A percentile compares a stretch with the other conserved stretches of the same genome.
These are phyloP conservation scores for Suhomyces taliae DNA, from an alignment of 1,139 yeast species.

Conservation along the genomic window DNA sequence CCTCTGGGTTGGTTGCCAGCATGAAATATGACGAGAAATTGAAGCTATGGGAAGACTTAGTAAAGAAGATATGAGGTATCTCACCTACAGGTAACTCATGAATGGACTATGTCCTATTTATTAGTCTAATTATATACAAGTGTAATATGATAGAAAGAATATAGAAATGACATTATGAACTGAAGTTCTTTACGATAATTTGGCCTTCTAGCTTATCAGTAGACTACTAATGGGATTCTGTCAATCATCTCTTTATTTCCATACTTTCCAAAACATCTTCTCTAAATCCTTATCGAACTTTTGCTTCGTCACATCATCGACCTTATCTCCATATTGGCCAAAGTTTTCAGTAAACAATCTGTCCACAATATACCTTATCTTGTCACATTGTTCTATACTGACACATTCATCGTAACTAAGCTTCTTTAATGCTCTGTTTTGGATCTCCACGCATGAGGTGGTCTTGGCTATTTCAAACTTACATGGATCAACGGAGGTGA, in stretches of 20 bases:
- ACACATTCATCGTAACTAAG: slow-evolving; percentile 44
- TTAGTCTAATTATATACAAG: no score
- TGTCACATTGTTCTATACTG: slow-evolving; percentile 38
- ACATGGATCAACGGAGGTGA: slow-evolving; percentile 30
- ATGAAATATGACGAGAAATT: slow-evolving; percentile 48
- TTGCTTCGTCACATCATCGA: slow-evolving; percentile 26
- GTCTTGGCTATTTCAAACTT: slow-evolving; percentile 28
- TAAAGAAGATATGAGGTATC: slow-evolving; percentile 11
- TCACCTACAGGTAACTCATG: no score
- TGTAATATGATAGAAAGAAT: no score
- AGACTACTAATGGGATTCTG: no score
- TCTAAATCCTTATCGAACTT: slow-evolving; percentile 36
- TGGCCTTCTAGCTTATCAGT: no score
- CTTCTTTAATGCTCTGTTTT: slow-evolving; percentile 35
- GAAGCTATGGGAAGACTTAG: slow-evolving; percentile 47
- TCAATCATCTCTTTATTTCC: slow-evolving; percentile 25
- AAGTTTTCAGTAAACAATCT: slow-evolving; percentile 38
- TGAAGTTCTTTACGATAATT: no score
- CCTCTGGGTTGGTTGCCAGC: slow-evolving; percentile 71
- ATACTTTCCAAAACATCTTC: slow-evolving; percentile 32
- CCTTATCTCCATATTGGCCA: slow-evolving; percentile 40
- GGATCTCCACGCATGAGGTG: slow-evolving; percentile 35
- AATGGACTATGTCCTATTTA: no score
- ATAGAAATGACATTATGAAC: no score
- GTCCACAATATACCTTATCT: slow-evolving; percentile 40